Conservation (phyloP, 2,329 filamentous ascomycete genomes). For the Aspergillus sp. region DNA sequence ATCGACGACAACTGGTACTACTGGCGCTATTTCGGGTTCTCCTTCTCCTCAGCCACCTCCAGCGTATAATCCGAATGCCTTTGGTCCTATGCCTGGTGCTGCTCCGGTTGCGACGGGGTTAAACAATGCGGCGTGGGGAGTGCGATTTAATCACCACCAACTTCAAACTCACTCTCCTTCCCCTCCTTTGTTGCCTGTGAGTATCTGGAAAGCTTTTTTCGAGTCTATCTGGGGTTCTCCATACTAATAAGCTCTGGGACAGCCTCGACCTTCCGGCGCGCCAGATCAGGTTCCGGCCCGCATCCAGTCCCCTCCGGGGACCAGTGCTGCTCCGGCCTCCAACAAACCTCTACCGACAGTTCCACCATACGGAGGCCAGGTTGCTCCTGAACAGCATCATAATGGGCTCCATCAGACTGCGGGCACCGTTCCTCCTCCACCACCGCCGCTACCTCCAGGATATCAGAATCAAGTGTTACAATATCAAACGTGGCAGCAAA, state of each 20-base stretch:
- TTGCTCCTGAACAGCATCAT: background rate
- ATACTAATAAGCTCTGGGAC: conserved; percentile 5
- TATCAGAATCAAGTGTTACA: conserved; percentile 27
- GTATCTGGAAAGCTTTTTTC: conserved; percentile 6
- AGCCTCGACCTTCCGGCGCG: conserved; percentile 33
- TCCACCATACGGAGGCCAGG: conserved; percentile 4
- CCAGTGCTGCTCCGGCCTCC: conserved; percentile 8
- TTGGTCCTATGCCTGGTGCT: conserved; percentile 26
- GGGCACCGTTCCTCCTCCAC: conserved; percentile 16
- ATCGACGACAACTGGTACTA: conserved; percentile 11
- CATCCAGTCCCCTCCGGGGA: conserved; percentile 10
- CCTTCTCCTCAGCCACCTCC: conserved; percentile 18
- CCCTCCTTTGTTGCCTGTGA: conserved; percentile 32
- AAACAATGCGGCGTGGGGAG: conserved; percentile 37
- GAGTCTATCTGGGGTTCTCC: background rate
- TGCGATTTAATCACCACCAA: conserved; percentile 32
- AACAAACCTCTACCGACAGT: conserved; percentile 12
- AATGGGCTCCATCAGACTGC: conserved; percentile 16
- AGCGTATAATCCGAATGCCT: conserved; percentile 28
- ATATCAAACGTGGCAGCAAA: conserved; percentile 15
- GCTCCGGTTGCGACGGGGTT: conserved; percentile 8
- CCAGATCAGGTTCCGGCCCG: conserved; percentile 16
- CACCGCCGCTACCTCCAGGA: conserved; percentile 21
- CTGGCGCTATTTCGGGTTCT: conserved; percentile 7
- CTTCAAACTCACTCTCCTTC: conserved; percentile 18